Conservation (phyloP, 257 asterid species). For the Ilex asprella region DNA sequence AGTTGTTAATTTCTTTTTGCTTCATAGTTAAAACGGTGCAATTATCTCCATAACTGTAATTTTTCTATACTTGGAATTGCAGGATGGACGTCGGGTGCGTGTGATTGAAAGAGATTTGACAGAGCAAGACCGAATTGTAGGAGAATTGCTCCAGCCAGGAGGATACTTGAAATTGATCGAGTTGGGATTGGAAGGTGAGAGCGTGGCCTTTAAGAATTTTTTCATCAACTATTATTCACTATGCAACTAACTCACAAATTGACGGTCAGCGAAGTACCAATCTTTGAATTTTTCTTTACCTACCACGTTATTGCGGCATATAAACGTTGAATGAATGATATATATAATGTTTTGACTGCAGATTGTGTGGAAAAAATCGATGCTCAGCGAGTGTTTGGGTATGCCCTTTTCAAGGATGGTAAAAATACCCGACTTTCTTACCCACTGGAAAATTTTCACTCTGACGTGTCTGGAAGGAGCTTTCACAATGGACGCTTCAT, state of each 20-base stretch:
- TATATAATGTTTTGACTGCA: conserved; percentile 17
- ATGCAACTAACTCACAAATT: too few relatives aligned
- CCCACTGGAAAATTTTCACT: conserved; percentile 74
- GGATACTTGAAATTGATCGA: conserved; percentile 85
- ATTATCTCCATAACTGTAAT: background rate
- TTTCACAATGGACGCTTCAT: conserved; percentile 92
- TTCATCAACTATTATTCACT: too few relatives aligned
- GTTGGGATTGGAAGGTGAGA: conserved; percentile 73
- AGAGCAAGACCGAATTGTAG: conserved; percentile 90
- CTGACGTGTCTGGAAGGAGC: conserved; percentile 90
- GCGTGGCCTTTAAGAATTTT: too few relatives aligned
- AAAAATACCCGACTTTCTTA: conserved; percentile 69
- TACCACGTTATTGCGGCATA: background rate
- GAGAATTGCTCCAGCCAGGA: conserved; percentile 93
- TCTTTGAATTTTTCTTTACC: background rate
- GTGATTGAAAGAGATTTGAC: conserved; percentile 85
- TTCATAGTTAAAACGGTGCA: too few relatives aligned
- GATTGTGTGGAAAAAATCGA: conserved; percentile 88
- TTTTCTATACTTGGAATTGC: conserved; percentile 11
- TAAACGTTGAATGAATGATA: background rate
- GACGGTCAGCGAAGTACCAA: background rate
- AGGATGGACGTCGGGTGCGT: conserved; percentile 79
- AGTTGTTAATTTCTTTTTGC: too few relatives aligned
- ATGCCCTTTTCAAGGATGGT: conserved; percentile 91
- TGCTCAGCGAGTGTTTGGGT: conserved; percentile 86